Conservation (phyloP, 805 yeast genomes). For the Kockiozyma suomiensis region DNA sequence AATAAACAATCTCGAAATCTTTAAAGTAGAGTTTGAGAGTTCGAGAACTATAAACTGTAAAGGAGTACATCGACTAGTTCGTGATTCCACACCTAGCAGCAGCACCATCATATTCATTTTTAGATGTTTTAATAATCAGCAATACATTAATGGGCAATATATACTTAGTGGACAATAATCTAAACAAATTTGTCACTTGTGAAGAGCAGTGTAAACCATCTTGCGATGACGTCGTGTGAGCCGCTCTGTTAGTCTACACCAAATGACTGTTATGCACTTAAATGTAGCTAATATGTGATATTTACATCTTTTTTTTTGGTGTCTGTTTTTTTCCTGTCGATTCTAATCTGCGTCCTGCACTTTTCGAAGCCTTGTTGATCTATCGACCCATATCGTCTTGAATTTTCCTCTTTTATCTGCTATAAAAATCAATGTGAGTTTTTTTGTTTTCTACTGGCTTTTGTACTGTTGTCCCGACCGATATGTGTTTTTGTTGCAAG, state of each 20-base stretch:
- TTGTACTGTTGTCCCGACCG: not conserved
- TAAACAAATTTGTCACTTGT: no score
- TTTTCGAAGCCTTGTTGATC: constrained; percentile 1
- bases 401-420: not conserved
- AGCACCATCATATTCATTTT: no score
- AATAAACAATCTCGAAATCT: no score
- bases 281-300: not conserved
- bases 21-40: no score
- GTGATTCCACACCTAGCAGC: no score
- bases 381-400: constrained; percentile 1
- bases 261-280: not conserved
- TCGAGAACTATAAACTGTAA: no score
- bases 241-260: not conserved
- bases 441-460: not conserved
- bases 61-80: no score
- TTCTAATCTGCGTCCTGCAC: constrained; percentile 17
- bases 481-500: not conserved
- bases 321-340: constrained; percentile 17
- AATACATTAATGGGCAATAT: no score
- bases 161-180: no score
- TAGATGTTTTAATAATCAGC: no score
- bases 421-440: not conserved
- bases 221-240: constrained; percentile 9
- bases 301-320: not conserved
- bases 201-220: no score